Conservation (phyloP, 495 filamentous ascomycete species). For the Penicillium lagena region DNA sequence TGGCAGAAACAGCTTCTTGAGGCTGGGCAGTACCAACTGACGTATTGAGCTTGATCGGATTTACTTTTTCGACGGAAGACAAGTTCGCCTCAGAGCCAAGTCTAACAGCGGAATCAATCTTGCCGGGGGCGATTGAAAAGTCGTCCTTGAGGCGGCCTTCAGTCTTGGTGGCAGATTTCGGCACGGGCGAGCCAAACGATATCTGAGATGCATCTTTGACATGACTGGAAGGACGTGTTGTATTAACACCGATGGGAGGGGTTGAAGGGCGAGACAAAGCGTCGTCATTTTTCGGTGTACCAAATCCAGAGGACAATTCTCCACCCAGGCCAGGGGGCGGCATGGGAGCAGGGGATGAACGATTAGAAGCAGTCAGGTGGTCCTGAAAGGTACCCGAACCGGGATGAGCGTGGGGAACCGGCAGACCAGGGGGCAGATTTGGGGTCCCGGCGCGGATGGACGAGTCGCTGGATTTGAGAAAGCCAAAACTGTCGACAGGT, state of each 20-base stretch:
- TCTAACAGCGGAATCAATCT: conserved; percentile 11
- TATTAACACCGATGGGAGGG: conserved; percentile 5
- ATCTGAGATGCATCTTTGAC: conserved; percentile 33
- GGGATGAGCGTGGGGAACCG: conserved; percentile 49
- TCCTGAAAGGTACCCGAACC: conserved; percentile 34
- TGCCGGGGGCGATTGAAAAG: conserved; percentile 11
- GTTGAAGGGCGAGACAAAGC: conserved; percentile 15
- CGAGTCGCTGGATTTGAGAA: conserved; percentile 35
- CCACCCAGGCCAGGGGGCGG: conserved; percentile 25
- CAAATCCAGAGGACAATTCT: conserved; percentile 16
- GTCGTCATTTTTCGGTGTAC: conserved; percentile 19
- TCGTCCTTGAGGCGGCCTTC: conserved; percentile 20
- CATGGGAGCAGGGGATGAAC: conserved; percentile 24
- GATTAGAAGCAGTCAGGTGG: conserved; percentile 23
- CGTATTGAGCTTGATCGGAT: conserved; percentile 27
- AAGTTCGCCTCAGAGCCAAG: conserved; percentile 6
- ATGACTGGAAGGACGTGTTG: conserved; percentile 5
- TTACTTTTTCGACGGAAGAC: conserved; percentile 14
- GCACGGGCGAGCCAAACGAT: conserved; percentile 36
- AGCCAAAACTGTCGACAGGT: conserved; percentile 35
- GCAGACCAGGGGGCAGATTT: conserved; percentile 61
- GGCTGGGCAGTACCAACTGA: conserved; percentile 12
- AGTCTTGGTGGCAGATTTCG: conserved; percentile 30
- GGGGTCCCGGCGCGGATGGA: conserved; percentile 46
- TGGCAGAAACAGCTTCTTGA: conserved; percentile 11